Base-by-base conservation (phyloP, 305 asterid species). In the Solanum hybrid region DNA sequence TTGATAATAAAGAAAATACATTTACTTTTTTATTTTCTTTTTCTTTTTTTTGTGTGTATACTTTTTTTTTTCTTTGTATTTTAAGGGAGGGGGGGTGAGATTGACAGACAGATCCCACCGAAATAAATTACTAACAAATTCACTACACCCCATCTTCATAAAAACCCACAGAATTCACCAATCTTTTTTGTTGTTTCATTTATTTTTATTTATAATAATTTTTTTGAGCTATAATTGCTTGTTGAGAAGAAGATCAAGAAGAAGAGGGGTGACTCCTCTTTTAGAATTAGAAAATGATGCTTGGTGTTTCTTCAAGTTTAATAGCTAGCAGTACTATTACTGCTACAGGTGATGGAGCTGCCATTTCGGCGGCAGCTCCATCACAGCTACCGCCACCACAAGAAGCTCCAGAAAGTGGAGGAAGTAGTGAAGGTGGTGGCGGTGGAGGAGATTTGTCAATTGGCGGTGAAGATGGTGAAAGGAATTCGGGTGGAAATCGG, bases 41-140 rank as follows among this genome's bases (percentile, higher is more conserved):
- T 27, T 39, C 7, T 4, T 10, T 38, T 29, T 29, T 1, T 77
- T 32, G 14, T 51, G 41, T 84, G 29, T 51, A 84, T 32, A 45
- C 73, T 45, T 83, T 83, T 83, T 82, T 83, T 83, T 29, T 84
- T 51, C 87, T 37, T 29, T 84, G 88, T 84, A 84, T 51, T 84
- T 84, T 84, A 84, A 82, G 4, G 76, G 33, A 3, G 33, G 45
- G 3, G 20, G 65, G 26, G 41, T 5, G 88, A 96, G 94, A 94
- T 93, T 93, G 99, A 95, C 98, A 97, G 99, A 93, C 94, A 94
- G 98, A 96, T 95, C 97, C 99, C 97, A 96, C 97, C 96, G 92
- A 94, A 94, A 95, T 95, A 94, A 94, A 94, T 93, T 90, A 93
- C 93, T 95, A 51, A 31, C 41, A 92, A 96, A 95, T 96, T 95